These are phyloP conservation scores for Aurantiochytrium sp. DNA, from an alignment of 108 stramenopile species.

Conservation along the genomic window DNA sequence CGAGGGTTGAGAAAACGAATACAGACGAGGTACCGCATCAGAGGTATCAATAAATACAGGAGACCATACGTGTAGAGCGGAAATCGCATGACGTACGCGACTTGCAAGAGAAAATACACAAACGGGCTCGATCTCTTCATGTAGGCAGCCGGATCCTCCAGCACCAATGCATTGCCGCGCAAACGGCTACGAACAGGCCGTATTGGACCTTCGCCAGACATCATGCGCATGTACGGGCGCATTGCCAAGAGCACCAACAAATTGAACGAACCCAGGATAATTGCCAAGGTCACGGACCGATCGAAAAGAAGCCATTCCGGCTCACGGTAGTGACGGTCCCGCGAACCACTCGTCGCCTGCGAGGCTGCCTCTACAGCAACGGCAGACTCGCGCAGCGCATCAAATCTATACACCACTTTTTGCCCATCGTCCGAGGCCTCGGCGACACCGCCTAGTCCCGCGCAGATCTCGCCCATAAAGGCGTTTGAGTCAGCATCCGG, in stretches of 20 bases:
- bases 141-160: background rate
- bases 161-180: background rate
- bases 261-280: background rate
- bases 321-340: background rate
- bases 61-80: background rate
- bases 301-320: background rate
- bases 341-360: background rate
- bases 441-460: background rate
- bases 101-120: background rate
- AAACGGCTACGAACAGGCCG: background rate
- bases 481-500: background rate
- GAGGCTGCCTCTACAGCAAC: background rate
- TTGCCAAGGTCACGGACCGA: background rate
- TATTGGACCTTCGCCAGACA: background rate
- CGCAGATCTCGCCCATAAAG: background rate
- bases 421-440: background rate
- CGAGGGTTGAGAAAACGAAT: background rate
- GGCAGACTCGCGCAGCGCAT: background rate
- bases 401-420: background rate
- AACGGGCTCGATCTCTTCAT: background rate
- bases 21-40: background rate
- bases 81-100: background rate
- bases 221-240: background rate
- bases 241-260: background rate
- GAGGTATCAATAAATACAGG: background rate